Evolutionary conservation across 306 rosid species (phyloP), one percentile per base, ranked within the genome.

Genomic region (Acacia melanoxylon): DNA sequence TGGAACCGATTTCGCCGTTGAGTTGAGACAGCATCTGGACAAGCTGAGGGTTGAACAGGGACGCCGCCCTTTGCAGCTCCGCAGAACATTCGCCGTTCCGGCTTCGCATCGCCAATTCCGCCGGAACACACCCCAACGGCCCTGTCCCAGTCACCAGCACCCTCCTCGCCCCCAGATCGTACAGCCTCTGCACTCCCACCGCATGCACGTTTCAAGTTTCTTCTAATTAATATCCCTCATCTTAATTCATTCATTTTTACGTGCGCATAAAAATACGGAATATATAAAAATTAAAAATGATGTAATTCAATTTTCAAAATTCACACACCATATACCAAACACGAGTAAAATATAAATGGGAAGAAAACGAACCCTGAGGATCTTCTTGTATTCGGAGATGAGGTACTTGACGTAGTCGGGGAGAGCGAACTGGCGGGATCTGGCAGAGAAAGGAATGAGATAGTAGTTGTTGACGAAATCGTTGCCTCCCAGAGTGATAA

Each of bases 381-480:
- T 72, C 37, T 91, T 94, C 81, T 76, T 73, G 78, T 79, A 90
- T 81, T 94, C 98, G 0, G 90, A 80, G 48, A 94, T 92, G 67
- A 94, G 45, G 41, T 73, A 82, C 72, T 19, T 68, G 83, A 92
- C 97, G 7, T 91, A 94, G 58, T 89, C 84, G 0, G 95, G 98
- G 31, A 94, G 87, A 81, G 69, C 0, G 71, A 10, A 94, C 13
- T 94, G 94, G 51, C 92, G 91, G 10, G 98, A 94, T 83, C 98
- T 86, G 5, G 93, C 94, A 8, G 98, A 94, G 86, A 3, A 86
- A 37, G 98, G 98, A 2, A 91, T 88, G 41, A 94, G 67, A 78
- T 88, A 94, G 84, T 92, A 94, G 78, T 94, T 94, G 69, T 94
- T 94, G 6, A 94, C 98, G 41, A 94, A 94, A 59, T 94, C 98